Conservation (phyloP, 352 stramenopile species). For the Pythium diclinum region DNA sequence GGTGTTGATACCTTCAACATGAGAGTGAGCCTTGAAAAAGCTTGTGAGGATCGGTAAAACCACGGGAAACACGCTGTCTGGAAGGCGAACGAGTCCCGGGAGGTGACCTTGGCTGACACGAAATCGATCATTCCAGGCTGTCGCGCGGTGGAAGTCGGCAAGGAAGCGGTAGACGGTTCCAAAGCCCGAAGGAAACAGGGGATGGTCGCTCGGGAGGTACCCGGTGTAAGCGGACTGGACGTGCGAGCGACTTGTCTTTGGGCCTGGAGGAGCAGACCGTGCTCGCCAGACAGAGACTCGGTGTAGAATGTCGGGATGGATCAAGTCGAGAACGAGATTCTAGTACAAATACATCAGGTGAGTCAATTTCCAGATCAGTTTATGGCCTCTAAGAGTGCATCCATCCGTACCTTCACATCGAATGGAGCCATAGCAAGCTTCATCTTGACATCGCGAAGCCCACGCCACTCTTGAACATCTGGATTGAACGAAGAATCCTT, state of each 20-base stretch:
- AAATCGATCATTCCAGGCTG: constrained; percentile 47
- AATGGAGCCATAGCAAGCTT: constrained; percentile 32
- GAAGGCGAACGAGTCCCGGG: constrained; percentile 38
- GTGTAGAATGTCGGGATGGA: constrained; percentile 19
- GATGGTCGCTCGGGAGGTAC: neutral
- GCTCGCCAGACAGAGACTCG: constrained; percentile 23
- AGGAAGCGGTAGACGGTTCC: constrained; percentile 49
- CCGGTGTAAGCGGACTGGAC: neutral
- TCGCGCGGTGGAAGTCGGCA: constrained; percentile 31
- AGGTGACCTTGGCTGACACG: constrained; percentile 32
- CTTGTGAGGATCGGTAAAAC: constrained; percentile 46
- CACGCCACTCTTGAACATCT: neutral
- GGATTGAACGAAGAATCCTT: neutral
- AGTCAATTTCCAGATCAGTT: neutral
- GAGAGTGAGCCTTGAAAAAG: constrained; percentile 48
- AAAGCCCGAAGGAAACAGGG: constrained; percentile 48
- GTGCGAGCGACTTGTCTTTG: neutral
- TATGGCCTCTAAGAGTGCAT: neutral
- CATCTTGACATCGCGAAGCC: neutral
- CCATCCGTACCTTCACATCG: constrained; percentile 43
- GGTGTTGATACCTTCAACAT: constrained; percentile 37
- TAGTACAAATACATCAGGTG: neutral
- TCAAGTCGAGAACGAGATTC: constrained; percentile 18
- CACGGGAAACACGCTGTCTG: constrained; percentile 42
- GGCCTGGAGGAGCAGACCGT: neutral